Conservation (phyloP, 2,329 filamentous ascomycete species). For the Paecilomyces formosus region DNA sequence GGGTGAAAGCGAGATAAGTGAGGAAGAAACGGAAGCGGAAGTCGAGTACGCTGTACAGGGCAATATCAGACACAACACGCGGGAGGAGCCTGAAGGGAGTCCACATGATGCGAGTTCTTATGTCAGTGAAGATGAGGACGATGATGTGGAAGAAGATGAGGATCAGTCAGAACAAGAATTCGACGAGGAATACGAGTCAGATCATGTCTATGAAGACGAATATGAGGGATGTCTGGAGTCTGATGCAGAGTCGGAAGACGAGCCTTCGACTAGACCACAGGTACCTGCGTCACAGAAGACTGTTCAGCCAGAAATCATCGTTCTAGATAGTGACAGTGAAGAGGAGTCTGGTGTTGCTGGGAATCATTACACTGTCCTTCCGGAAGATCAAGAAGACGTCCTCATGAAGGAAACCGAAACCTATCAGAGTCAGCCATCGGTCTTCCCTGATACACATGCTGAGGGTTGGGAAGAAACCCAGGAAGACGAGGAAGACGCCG, state of each 20-base stretch:
- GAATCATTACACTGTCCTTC: background rate
- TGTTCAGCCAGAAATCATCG: constrained; percentile 28
- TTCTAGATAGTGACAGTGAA: constrained; percentile 36
- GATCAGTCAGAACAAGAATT: constrained; percentile 10
- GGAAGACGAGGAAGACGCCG: background rate
- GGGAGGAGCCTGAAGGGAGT: background rate
- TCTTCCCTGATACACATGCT: background rate
- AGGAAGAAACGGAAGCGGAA: constrained; percentile 3
- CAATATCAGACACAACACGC: background rate
- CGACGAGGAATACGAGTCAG: constrained; percentile 8
- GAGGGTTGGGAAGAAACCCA: background rate
- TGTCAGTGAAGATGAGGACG: background rate
- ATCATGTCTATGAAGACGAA: constrained; percentile 8
- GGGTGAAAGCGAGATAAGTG: background rate
- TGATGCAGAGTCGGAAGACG: constrained; percentile 10
- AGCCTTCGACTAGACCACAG: background rate
- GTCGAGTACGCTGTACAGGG: background rate
- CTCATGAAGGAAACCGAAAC: constrained; percentile 1
- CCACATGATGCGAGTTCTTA: background rate
- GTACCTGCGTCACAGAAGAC: constrained; percentile 6
- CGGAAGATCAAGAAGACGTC: background rate
- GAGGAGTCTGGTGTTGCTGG: constrained; percentile 18
- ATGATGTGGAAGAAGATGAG: constrained; percentile 6
- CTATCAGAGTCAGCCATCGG: background rate
- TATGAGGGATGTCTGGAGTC: constrained; percentile 11